Percentiles rank a stretch among this genome's conserved stretches.
Conservation (phyloP, 1,284 basidiomycete genomes). For the Boletus holoroseus region DNA sequence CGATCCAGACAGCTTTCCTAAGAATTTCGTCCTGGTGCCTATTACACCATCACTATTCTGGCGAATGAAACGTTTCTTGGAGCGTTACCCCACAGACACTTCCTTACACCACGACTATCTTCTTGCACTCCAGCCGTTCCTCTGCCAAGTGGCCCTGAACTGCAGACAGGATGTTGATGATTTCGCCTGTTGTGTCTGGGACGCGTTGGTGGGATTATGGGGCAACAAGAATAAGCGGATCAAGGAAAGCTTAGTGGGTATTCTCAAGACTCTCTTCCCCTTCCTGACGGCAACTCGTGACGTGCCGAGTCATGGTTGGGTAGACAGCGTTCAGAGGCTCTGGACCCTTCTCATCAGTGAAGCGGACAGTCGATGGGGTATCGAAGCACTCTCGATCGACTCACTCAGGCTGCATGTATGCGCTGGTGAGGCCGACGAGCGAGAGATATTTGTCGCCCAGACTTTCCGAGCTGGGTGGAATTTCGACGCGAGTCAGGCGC, state of each 20-base stretch:
- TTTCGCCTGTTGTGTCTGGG: slow-evolving; percentile 61
- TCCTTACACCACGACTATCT: slow-evolving; percentile 74
- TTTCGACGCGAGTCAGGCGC: slow-evolving; percentile 65
- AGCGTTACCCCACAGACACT: slow-evolving; percentile 59
- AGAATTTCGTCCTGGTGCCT: slow-evolving; percentile 14
- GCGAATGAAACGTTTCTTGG: slow-evolving; percentile 65
- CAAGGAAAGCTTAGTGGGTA: slow-evolving; percentile 64
- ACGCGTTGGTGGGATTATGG: slow-evolving; percentile 67
- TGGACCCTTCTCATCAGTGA: slow-evolving; percentile 56
- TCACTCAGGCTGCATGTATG: slow-evolving; percentile 49
- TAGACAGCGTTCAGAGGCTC: slow-evolving; percentile 47
- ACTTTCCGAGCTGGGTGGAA: slow-evolving; percentile 70
- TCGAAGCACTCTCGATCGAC: slow-evolving; percentile 60
- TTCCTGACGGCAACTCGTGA: slow-evolving; percentile 46
- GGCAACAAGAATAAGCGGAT: slow-evolving; percentile 62
- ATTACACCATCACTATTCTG: slow-evolving; percentile 52
- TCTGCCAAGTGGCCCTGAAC: slow-evolving; percentile 74
- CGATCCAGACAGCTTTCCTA: slow-evolving; percentile 24
- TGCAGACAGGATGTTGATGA: slow-evolving; percentile 49
- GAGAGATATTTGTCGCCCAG: slow-evolving; percentile 48
- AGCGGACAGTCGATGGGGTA: slow-evolving; percentile 57
- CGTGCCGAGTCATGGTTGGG: slow-evolving; percentile 24
- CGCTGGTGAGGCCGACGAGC: slow-evolving; percentile 17
- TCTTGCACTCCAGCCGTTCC: slow-evolving; percentile 57
- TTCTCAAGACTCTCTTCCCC: slow-evolving; percentile 67